phyloP scores from a whole-genome alignment of 2,329 filamentous ascomycete genomes.

The Gnomoniopsis sp. region DNA sequence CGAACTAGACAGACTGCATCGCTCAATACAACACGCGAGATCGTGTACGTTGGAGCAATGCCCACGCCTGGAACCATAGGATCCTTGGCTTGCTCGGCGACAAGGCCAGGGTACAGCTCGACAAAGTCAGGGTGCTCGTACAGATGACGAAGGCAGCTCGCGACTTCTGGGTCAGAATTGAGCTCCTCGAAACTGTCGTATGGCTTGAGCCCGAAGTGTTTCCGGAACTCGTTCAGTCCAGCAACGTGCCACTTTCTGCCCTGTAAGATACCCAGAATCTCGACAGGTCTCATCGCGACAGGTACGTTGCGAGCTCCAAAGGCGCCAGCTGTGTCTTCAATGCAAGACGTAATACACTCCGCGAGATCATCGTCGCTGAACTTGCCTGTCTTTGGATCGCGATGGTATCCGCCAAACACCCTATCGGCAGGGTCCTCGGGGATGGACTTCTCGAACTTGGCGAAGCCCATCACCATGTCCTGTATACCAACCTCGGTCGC shows the following conservation, averaged over 20 bases:
- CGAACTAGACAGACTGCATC: slow-evolving; percentile 77
- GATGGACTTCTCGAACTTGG: slow-evolving; percentile 58
- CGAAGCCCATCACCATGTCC: slow-evolving; percentile 61
- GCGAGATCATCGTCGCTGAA: slow-evolving; percentile 76
- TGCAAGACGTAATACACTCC: slow-evolving; percentile 61
- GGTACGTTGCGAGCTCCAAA: slow-evolving; percentile 75
- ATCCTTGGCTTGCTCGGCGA: slow-evolving; percentile 71
- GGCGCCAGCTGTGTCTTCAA: slow-evolving; percentile 73
- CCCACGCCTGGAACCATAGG: slow-evolving; percentile 73
- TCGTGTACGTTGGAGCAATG: slow-evolving; percentile 72
- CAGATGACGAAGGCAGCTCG: slow-evolving; percentile 61
- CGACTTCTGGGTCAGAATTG: slow-evolving; percentile 71
- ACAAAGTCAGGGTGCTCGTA: slow-evolving; percentile 78
- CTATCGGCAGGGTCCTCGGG: slow-evolving; percentile 66
- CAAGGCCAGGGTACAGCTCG: slow-evolving; percentile 76
- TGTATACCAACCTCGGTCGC: slow-evolving; percentile 51
- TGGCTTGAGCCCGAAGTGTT: slow-evolving; percentile 73
- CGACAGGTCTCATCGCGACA: slow-evolving; percentile 67
- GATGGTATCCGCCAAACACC: slow-evolving; percentile 62
- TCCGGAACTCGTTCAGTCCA: slow-evolving; percentile 79
- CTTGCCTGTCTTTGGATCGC: slow-evolving; percentile 59
- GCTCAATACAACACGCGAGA: slow-evolving; percentile 71
- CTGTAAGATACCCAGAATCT: slow-evolving; percentile 78
- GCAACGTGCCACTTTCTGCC: slow-evolving; percentile 74
- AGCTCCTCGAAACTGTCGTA: slow-evolving; percentile 81